Evolutionary conservation across 148 eudicot species (phyloP), one percentile per base, ranked within the genome.

Genomic region (Agrostemma githago): DNA sequence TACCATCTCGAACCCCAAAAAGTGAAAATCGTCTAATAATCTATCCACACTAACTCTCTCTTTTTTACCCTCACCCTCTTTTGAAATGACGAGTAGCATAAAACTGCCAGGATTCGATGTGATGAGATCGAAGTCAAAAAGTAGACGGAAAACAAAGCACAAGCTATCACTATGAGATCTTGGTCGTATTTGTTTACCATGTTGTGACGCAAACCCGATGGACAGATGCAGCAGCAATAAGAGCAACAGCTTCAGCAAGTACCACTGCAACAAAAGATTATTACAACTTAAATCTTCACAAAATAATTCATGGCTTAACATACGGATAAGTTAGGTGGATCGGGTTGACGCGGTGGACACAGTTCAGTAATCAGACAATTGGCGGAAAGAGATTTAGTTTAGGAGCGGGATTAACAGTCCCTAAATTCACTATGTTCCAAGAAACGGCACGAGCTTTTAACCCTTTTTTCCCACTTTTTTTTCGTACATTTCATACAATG

Each of bases 131-230:
- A 69, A 21, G 0, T 48, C 14, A 37, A 17, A 14, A 46, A 44
- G 20, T 17, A n/a, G 5, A 9, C 6, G 14, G 44, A 38, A 39
- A 38, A 26, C 74, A 70, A 51, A 6, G 75, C 17, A 71, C 8
- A 77, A 39, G 5, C 38, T 4, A 10, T 11, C 41, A 62, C 5
- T 14, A 38, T 41, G 37, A 70, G 53, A 67, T 34, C 11, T 21
- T 21, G 43, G 56, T 15, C 38, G 26, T 17, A 20, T 48, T 37
- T 57, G 61, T 73, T 77, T 92, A 92, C 97, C 97, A 92, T 69
- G 97, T 92, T 62, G 97, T 92, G 80, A 90, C 84, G 71, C 96
- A 90, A 62, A 92, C 96, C 82, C 96, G 91, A 72, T 92, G 97
- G 72, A 92, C 90, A 57, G 91, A 82, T 74, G 93, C 66, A 66